A percentile compares a stretch with the other conserved stretches of the same genome.
phyloP scores from a whole-genome alignment of 306 rosid species.

The Quercus berberidifolia region DNA sequence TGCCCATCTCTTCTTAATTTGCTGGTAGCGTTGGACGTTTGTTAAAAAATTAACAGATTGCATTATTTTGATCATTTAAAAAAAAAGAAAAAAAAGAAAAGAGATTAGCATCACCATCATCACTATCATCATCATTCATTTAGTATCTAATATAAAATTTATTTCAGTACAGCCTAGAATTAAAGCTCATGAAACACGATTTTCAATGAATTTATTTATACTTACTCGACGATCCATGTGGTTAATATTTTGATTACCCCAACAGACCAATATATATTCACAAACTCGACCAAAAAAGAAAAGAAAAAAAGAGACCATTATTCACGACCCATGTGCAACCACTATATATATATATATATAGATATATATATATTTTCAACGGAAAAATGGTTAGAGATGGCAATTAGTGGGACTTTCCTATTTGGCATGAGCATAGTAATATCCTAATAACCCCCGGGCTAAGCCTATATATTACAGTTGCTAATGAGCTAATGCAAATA shows the following conservation, averaged over 20 bases:
- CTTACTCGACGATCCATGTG: not conserved
- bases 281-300: too few species aligned
- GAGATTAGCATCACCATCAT: not conserved
- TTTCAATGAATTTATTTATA: not conserved
- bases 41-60: not conserved
- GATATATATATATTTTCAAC: too few species aligned
- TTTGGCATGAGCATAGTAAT: too few species aligned
- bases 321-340: not conserved
- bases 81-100: too few species aligned
- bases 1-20: not conserved
- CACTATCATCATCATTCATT: not conserved
- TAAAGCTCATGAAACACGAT: not conserved
- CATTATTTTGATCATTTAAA: not conserved
- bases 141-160: not conserved
- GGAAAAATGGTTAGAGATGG: too few species aligned
- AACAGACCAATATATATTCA: not conserved
- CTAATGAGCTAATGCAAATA: too few species aligned
- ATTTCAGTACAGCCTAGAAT: not conserved
- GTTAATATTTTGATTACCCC: constrained; percentile 4
- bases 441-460: too few species aligned
- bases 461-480: too few species aligned
- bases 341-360: not conserved
- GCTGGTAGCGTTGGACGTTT: constrained; percentile 13
- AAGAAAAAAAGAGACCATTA: not conserved
- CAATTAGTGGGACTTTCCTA: too few species aligned